A percentile compares a stretch with the other conserved stretches of the same genome.
phyloP scores from a whole-genome alignment of 1,139 yeast species.

The Pichia sp. region DNA sequence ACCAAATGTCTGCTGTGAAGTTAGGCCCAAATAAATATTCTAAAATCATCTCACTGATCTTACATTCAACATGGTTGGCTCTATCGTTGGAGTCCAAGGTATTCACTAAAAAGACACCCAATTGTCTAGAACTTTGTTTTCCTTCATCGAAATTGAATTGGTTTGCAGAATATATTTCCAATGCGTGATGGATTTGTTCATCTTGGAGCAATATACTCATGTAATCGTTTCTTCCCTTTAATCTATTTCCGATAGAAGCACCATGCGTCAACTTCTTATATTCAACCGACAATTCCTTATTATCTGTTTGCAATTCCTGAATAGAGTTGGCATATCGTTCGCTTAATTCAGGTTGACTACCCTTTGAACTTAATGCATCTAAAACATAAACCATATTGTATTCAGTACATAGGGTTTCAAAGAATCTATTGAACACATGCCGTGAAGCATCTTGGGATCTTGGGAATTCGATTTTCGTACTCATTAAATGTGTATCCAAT shows the following conservation, averaged over 20 bases:
- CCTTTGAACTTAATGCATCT: constrained; percentile 43
- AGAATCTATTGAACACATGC: constrained; percentile 62
- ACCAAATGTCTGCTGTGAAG: constrained; percentile 41
- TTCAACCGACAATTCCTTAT: constrained; percentile 11
- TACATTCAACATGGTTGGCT: constrained; percentile 56
- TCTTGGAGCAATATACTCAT: constrained; percentile 14
- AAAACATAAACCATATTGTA: constrained; percentile 64
- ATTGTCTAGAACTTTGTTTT: constrained; percentile 59
- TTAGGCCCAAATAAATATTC: constrained; percentile 48
- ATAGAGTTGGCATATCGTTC: constrained; percentile 33
- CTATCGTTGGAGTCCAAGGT: constrained; percentile 67
- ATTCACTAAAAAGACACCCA: constrained; percentile 65
- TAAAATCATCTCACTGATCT: constrained; percentile 60
- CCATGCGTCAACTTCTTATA: constrained; percentile 37
- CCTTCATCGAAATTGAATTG: constrained; percentile 51
- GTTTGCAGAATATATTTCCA: constrained; percentile 61
- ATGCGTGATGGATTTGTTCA: constrained; percentile 26
- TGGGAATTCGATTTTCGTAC: constrained; percentile 52
- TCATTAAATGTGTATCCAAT: constrained; percentile 50
- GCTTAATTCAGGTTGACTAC: constrained; percentile 41
- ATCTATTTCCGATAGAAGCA: constrained; percentile 9
- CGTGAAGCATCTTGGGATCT: constrained; percentile 65
- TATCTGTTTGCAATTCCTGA: constrained; percentile 21
- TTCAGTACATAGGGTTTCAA: constrained; percentile 54
- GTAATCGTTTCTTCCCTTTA: constrained; percentile 14